Percentiles rank a stretch among this genome's conserved stretches.
Conservation (phyloP, 2,329 filamentous ascomycete species). For the Cryphonectria nitschkei region DNA sequence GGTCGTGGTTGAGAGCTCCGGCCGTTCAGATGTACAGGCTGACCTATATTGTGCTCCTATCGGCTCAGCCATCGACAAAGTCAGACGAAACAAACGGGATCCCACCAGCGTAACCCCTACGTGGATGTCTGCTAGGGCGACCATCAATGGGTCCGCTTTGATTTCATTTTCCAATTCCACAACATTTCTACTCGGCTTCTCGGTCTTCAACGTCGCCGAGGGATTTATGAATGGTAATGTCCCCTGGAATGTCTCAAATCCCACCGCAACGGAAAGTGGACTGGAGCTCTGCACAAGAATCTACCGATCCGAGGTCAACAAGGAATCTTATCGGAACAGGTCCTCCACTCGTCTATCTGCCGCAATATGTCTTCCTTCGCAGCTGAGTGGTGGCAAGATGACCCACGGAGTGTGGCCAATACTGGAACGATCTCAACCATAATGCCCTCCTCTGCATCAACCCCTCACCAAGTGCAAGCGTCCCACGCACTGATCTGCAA, state of each 20-base stretch:
- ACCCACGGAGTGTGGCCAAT: neutral
- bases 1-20: neutral
- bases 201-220: neutral
- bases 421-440: neutral
- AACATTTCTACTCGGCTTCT: neutral
- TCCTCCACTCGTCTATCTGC: neutral
- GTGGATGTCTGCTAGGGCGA: neutral
- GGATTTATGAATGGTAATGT: neutral
- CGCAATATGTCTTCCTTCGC: neutral
- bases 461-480: neutral
- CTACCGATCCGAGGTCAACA: neutral
- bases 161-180: neutral
- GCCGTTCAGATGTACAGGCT: neutral
- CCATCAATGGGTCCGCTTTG: neutral
- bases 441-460: neutral
- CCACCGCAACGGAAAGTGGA: neutral
- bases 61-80: neutral
- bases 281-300: conserved; percentile 1
- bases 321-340: neutral
- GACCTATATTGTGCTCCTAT: neutral
- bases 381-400: neutral
- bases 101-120: neutral
- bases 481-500: neutral
- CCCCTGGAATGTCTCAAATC: neutral
- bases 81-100: neutral